Evolutionary conservation across 73 alveolate genomes (phyloP).

Genomic region (Paramecium octaurelia): DNA sequence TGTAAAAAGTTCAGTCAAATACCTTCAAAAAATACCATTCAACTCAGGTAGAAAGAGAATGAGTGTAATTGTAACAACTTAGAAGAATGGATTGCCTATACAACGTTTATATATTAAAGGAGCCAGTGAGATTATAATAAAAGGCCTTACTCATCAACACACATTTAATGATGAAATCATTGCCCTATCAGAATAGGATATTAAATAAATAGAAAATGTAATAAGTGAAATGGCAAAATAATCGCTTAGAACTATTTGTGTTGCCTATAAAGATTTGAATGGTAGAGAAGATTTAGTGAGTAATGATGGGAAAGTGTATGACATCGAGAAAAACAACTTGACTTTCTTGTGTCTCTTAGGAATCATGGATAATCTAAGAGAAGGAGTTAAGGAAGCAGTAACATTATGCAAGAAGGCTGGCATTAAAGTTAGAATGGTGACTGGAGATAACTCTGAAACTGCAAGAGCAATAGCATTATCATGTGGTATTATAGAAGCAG

Average conservation of each 20-base stretch:
- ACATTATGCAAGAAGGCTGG: conserved; percentile 72
- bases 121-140: conserved; percentile 53
- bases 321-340: conserved; percentile 66
- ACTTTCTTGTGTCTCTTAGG: conserved; percentile 79
- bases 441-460: conserved; percentile 91
- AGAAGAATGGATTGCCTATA: not conserved
- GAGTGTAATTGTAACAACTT: conserved; percentile 35
- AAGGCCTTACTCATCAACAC: not conserved
- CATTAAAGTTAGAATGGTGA: conserved; percentile 88
- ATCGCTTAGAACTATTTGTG: conserved; percentile 77
- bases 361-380: conserved; percentile 76
- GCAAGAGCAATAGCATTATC: conserved; percentile 92
- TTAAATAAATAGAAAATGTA: conserved; percentile 49
- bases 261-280: conserved; percentile 76
- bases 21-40: conserved; percentile 30
- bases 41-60: conserved; percentile 61
- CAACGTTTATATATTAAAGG: conserved; percentile 41
- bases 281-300: conserved; percentile 47
- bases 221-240: conserved; percentile 73
- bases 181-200: not conserved
- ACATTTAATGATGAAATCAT: not conserved
- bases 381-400: conserved; percentile 69
- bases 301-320: conserved; percentile 57
- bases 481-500: conserved; percentile 67
- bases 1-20: not conserved